A percentile compares a stretch with the other conserved stretches of the same genome.
phyloP scores from a whole-genome alignment of 202 grass and related monocot species.

The Elaeis oleifera region DNA sequence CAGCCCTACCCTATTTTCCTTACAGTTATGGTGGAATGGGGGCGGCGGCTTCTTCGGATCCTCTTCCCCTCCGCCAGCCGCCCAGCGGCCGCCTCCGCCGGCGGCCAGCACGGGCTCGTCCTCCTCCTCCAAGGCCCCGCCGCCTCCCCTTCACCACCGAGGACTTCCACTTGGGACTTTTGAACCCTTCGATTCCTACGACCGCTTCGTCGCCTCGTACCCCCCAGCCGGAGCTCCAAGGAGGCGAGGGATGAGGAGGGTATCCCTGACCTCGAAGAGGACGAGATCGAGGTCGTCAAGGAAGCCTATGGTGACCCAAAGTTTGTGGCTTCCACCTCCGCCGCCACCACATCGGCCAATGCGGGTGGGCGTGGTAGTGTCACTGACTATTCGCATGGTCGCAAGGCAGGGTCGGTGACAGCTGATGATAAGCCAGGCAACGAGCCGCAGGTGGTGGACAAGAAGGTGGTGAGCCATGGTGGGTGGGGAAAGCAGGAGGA shows the following conservation, averaged over 20 bases:
- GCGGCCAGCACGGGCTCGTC: background rate
- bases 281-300: slow-evolving; percentile 29
- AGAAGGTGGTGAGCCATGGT: slow-evolving; percentile 13
- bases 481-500: slow-evolving; percentile 2
- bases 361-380: slow-evolving; percentile 21
- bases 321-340: slow-evolving; percentile 12
- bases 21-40: slow-evolving; percentile 6
- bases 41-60: background rate
- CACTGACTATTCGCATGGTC: slow-evolving; percentile 27
- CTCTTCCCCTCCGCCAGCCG: background rate
- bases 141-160: slow-evolving; percentile 62
- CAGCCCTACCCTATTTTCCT: slow-evolving; percentile 21
- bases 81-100: background rate
- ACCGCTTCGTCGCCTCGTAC: slow-evolving; percentile 47
- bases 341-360: background rate
- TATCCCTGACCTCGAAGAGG: slow-evolving; percentile 14
- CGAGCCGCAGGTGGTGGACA: slow-evolving; percentile 22
- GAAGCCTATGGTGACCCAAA: slow-evolving; percentile 42
- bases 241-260: slow-evolving; percentile 32
- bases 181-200: slow-evolving; percentile 54
- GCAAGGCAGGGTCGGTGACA: slow-evolving; percentile 21
- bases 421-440: slow-evolving; percentile 15
- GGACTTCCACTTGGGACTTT: slow-evolving; percentile 72
- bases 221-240: slow-evolving; percentile 62
- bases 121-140: background rate